phyloP scores from a whole-genome alignment of 2,329 filamentous ascomycete species.

The Fusarium albosuccineum region DNA sequence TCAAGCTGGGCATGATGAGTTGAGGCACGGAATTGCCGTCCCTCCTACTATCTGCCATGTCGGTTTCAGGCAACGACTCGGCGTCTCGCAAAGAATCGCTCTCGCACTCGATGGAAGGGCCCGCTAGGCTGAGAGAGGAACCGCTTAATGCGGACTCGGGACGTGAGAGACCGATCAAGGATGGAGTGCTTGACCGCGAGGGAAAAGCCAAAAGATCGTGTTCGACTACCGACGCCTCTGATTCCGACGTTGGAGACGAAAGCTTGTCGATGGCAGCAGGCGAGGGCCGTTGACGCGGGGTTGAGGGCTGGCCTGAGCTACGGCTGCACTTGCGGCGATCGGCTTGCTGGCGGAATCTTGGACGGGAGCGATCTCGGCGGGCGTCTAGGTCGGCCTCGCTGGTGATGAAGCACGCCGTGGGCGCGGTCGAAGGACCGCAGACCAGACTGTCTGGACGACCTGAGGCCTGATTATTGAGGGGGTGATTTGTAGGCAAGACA shows the following conservation, averaged over 20 bases:
- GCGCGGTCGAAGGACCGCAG: slow-evolving; percentile 37
- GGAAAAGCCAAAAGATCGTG: slow-evolving; percentile 34
- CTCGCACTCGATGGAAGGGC: slow-evolving; percentile 54
- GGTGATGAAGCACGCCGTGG: slow-evolving; percentile 53
- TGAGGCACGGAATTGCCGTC: slow-evolving; percentile 68
- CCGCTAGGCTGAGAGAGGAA: slow-evolving; percentile 64
- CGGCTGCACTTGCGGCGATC: slow-evolving; percentile 41
- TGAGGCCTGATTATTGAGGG: slow-evolving; percentile 37
- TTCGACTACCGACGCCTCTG: slow-evolving; percentile 30
- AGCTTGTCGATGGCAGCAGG: slow-evolving; percentile 29
- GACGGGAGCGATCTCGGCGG: slow-evolving; percentile 41
- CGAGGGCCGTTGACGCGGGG: slow-evolving; percentile 36
- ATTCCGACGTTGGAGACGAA: slow-evolving; percentile 31
- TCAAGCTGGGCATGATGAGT: slow-evolving; percentile 97
- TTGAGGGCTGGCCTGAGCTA: slow-evolving; percentile 32
- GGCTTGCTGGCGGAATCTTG: slow-evolving; percentile 38
- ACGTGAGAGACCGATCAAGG: slow-evolving; percentile 44
- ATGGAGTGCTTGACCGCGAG: slow-evolving; percentile 47
- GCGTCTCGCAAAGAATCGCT: slow-evolving; percentile 44
- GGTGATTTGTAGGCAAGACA: slow-evolving; percentile 38
- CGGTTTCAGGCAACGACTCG: slow-evolving; percentile 26
- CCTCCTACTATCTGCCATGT: slow-evolving; percentile 33
- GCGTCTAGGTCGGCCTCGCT: slow-evolving; percentile 51
- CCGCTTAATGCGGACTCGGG: slow-evolving; percentile 57
- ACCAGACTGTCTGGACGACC: slow-evolving; percentile 39